Evolutionary conservation across 2,329 filamentous ascomycete genomes (phyloP), one percentile per base, ranked within the genome.

Genomic region (Orbilia brochopaga): DNA sequence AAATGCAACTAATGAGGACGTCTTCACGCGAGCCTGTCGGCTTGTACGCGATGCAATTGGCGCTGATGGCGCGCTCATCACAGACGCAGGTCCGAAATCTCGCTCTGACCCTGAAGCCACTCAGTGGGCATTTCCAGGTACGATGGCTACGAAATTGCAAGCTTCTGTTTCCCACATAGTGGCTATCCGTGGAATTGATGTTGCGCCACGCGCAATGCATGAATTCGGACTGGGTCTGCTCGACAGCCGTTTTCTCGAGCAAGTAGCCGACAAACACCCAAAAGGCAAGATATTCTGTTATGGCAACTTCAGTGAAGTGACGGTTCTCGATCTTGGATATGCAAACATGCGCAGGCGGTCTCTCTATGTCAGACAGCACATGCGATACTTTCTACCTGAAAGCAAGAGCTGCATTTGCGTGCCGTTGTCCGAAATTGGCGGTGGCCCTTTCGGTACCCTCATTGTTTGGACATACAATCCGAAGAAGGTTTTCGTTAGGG

Each of bases 391-490:
- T 30, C 44, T 77, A 32, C 75, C 74, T 6, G 64, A 55, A 7
- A 48, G 56, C 27, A 75, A 67, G n/a, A 75, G 73, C 50, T 64
- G 66, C 40, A 69, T 77, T 50, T 62, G 75, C 51, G 70, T 75
- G 40, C 76, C 76, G 6, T 51, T 77, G 19, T 75, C 74, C 35
- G 75, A 76, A 55, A 73, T 67, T 54, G 74, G 73, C 3, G 64
- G 74, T n/a, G 74, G 65, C 19, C 70, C 76, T 11, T 84, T 81
- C 66, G 81, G 83, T 0, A 83, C 81, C 0, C 81, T 81, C 3
- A 83, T 86, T 46, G 77, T 82, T 2, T 85, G 84, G 79, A 84
- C 83, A 0, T 79, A 77, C 1, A 78, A 75, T 1, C 78, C 79
- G 0, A 81, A 79, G 0, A 81, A 82, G 1, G 77, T 80, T 1